Base-by-base conservation (phyloP, 345 rosid species). In the Microcos paniculata region DNA sequence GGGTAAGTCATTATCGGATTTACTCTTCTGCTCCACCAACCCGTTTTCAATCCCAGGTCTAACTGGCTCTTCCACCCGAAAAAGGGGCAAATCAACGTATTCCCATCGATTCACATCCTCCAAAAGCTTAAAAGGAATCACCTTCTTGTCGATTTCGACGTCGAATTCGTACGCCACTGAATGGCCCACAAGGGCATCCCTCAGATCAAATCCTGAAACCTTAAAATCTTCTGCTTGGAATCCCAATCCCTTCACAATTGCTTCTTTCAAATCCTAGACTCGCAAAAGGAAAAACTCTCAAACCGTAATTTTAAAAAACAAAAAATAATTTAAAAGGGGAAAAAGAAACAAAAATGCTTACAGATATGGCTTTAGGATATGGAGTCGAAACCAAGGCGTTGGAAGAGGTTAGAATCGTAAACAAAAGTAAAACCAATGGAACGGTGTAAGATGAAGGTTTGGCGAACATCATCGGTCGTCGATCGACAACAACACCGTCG, bases 71-170 rank as follows among this genome's bases (percentile, higher is more conserved):
- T 89, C 91, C 2, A 79, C 77, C 42, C 85, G 82, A 76, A 96
- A 93, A 66, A 96, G 84, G 11, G 99, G 97, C 77, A 96, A 84
- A 79, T 96, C 97, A 0, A 96, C 92, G 12, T 82, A 90, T 21
- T 93, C 99, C 99, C 98, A 93, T 55, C 91, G 82, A 70, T 88
- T 88, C 71, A 96, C 96, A 56, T 96, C 99, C 82, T 96, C 97
- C 80, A 93, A 82, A 62, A 96, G 91, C 94, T 86, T 96, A 30
- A 96, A 79, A 1, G 99, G 98, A 42, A 88, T 64, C 13, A 90
- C 91, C 74, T 85, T 86, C 0, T 90, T 84, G 30, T 93, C 94
- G 14, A 93, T 77, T 79, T 93, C 92, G 0, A 93, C 66, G 62
- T 93, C 92, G 49, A 93, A 90, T 75, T 96, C 98, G 38, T 93